Percentiles rank a stretch among this genome's conserved stretches.
Conservation (phyloP, 164 flowering plant species). For the Aristolochia californica region DNA sequence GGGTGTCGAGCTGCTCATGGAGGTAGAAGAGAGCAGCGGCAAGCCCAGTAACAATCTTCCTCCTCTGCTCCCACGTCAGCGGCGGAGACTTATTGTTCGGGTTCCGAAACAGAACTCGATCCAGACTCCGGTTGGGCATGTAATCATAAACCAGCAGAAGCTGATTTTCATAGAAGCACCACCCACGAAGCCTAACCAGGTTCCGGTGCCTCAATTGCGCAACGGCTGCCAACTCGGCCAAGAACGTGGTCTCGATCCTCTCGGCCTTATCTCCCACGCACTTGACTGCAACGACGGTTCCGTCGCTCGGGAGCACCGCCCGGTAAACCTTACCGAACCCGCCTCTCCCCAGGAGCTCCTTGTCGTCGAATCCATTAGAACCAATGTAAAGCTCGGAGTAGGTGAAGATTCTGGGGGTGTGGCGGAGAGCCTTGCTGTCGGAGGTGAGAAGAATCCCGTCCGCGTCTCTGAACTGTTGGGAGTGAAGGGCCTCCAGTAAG, state of each 20-base stretch:
- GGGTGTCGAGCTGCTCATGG: slow-evolving; percentile 87
- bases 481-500: too few relatives aligned
- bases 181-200: slow-evolving; percentile 75
- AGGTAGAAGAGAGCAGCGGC: slow-evolving; percentile 77
- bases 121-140: slow-evolving; percentile 92
- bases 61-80: slow-evolving; percentile 52
- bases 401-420: slow-evolving; percentile 69
- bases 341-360: slow-evolving; percentile 76
- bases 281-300: slow-evolving; percentile 80
- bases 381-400: slow-evolving; percentile 84
- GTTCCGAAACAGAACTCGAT: slow-evolving; percentile 47
- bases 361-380: slow-evolving; percentile 62
- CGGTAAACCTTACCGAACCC: slow-evolving; percentile 79
- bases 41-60: slow-evolving; percentile 49
- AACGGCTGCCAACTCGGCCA: slow-evolving; percentile 76
- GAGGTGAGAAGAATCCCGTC: slow-evolving; percentile 36
- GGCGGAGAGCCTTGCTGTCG: slow-evolving; percentile 28
- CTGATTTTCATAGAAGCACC: slow-evolving; percentile 79
- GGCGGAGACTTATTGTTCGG: slow-evolving; percentile 12
- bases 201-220: slow-evolving; percentile 92
- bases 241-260: slow-evolving; percentile 71
- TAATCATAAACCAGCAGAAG: slow-evolving; percentile 81
- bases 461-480: slow-evolving; percentile 38
- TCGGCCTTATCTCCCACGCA: slow-evolving; percentile 71
- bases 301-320: slow-evolving; percentile 82